These are phyloP conservation scores for Prorocentrum cordatum DNA, from an alignment of 169 alveolate species.

Conservation along the genomic window DNA sequence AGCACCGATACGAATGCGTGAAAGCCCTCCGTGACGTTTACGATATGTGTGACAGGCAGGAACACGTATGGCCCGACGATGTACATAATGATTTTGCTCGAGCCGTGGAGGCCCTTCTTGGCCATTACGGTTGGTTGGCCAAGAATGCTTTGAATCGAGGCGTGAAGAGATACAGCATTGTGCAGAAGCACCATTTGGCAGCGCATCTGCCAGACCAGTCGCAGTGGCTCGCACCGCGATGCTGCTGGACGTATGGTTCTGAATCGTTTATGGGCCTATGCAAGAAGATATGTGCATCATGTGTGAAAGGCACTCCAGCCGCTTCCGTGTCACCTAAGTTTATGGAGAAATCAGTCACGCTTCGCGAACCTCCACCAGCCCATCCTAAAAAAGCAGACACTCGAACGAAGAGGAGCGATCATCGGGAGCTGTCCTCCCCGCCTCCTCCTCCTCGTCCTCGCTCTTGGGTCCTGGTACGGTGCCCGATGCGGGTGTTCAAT, in stretches of 20 bases:
- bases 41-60: not conserved
- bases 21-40: not conserved
- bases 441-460: too few species aligned
- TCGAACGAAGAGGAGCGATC: too few species aligned
- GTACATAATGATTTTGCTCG: not conserved
- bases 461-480: too few species aligned
- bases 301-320: not conserved
- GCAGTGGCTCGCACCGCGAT: not conserved
- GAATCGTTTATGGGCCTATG: not conserved
- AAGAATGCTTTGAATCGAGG: not conserved
- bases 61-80: not conserved
- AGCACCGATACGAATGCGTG: not conserved
- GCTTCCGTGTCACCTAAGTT: not conserved
- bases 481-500: too few species aligned
- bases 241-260: not conserved
- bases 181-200: not conserved
- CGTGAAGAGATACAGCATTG: not conserved
- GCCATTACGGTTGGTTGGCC: constrained; percentile 5
- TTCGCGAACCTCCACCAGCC: too few species aligned
- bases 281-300: not conserved
- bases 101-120: not conserved
- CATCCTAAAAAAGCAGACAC: too few species aligned
- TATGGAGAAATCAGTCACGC: too few species aligned
- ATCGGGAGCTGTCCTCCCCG: too few species aligned
- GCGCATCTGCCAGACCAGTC: not conserved